phyloP scores from a whole-genome alignment of 495 filamentous ascomycete species.

The Cudoniella acicularis region DNA sequence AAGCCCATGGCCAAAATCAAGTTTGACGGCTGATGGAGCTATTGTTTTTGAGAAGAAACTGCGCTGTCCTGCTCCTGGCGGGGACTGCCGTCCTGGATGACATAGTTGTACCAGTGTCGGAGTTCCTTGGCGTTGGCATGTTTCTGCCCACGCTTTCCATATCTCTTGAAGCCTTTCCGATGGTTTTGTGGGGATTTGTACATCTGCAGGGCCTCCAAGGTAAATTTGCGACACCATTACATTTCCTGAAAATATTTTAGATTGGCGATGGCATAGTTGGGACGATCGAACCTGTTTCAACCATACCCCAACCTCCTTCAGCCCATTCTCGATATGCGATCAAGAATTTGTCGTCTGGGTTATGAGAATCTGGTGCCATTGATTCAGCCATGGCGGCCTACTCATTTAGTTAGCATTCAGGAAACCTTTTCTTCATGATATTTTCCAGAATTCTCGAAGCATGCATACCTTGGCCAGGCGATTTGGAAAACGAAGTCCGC shows the following conservation, averaged over 20 bases:
- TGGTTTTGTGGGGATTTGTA: background rate
- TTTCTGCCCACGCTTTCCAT: slow-evolving; percentile 46
- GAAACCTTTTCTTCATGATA: background rate
- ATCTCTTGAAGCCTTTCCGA: slow-evolving; percentile 27
- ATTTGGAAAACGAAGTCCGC: slow-evolving; percentile 49
- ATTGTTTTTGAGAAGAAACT: slow-evolving; percentile 43
- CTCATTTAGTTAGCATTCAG: slow-evolving; percentile 31
- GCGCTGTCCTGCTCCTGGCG: slow-evolving; percentile 40
- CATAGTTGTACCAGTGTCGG: slow-evolving; percentile 52
- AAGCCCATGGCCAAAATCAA: slow-evolving; percentile 37
- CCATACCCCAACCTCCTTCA: slow-evolving; percentile 46
- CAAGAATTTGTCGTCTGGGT: slow-evolving; percentile 50
- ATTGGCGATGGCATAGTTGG: slow-evolving; percentile 29
- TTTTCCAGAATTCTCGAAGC: background rate
- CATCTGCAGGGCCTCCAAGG: slow-evolving; percentile 35
- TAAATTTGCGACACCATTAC: slow-evolving; percentile 54
- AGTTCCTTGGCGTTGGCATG: slow-evolving; percentile 42
- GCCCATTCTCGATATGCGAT: slow-evolving; percentile 44
- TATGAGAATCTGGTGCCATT: slow-evolving; percentile 47
- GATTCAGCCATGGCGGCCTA: slow-evolving; percentile 50
- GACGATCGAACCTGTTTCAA: slow-evolving; percentile 42
- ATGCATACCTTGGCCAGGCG: slow-evolving; percentile 46
- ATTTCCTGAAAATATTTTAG: slow-evolving; percentile 37
- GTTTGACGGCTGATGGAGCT: slow-evolving; percentile 44
- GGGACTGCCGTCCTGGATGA: slow-evolving; percentile 58